Percentiles rank a stretch among this genome's conserved stretches.
Conservation (phyloP, 768 basidiomycete species). For the Leucosporidium creatinivorum region DNA sequence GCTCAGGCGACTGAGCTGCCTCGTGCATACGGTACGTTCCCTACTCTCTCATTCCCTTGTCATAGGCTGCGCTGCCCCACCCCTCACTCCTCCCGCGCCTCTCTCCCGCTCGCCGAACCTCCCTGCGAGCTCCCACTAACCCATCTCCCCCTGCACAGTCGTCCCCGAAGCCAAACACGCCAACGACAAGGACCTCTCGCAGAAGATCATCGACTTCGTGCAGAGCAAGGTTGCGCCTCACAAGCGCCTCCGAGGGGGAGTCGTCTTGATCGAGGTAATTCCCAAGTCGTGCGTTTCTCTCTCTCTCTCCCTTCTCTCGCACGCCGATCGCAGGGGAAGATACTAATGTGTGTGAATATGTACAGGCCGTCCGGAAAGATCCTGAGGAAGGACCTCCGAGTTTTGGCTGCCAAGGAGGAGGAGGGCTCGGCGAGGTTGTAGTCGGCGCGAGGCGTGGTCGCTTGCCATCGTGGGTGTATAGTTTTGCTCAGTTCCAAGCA, state of each 20-base stretch:
- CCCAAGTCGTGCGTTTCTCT: slow-evolving; percentile 44
- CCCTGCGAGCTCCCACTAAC: too few species aligned
- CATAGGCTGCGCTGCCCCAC: too few species aligned
- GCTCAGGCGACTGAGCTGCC: slow-evolving; percentile 35
- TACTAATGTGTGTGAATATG: too few species aligned
- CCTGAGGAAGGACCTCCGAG: slow-evolving; percentile 66
- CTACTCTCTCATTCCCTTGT: too few species aligned
- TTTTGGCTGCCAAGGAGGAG: slow-evolving; percentile 50
- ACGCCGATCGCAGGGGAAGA: too few species aligned
- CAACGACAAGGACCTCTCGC: slow-evolving; percentile 5
- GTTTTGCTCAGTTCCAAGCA: too few species aligned
- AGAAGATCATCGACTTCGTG: slow-evolving; percentile 20
- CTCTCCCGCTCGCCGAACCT: too few species aligned
- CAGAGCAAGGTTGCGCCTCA: slow-evolving; percentile 26
- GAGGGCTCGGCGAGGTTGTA: neutral
- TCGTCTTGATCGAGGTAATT: slow-evolving; percentile 24
- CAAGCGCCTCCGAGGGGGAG: slow-evolving; percentile 32
- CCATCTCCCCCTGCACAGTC: too few species aligned
- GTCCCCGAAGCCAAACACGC: slow-evolving; percentile 7
- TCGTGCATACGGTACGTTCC: slow-evolving; percentile 28
- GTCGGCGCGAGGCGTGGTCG: too few species aligned
- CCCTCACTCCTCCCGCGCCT: too few species aligned
- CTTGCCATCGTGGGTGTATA: too few species aligned
- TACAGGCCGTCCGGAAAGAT: slow-evolving; percentile 79
- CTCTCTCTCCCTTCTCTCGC: neutral